Evolutionary conservation across 495 filamentous ascomycete species (phyloP).

Genomic region (Aspergillus wentii): DNA sequence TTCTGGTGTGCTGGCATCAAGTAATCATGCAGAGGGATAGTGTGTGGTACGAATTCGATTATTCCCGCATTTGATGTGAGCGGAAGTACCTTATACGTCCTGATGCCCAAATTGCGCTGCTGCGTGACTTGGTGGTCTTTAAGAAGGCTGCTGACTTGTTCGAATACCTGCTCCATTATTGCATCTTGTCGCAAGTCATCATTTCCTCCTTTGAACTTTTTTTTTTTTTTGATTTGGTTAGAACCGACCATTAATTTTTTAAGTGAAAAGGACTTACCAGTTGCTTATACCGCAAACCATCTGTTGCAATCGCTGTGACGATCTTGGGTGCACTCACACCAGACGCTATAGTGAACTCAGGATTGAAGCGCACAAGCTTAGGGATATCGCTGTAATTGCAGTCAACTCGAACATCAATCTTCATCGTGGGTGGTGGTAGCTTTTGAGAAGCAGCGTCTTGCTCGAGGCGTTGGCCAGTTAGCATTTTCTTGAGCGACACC

Average conservation of each 20-base stretch:
- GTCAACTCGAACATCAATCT: conserved; percentile 66
- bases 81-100: conserved; percentile 94
- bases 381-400: conserved; percentile 75
- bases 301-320: conserved; percentile 67
- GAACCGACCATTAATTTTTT: too few relatives aligned
- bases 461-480: conserved; percentile 51
- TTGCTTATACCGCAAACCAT: conserved; percentile 79
- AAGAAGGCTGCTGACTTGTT: conserved; percentile 85
- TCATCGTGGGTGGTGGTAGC: conserved; percentile 87
- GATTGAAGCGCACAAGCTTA: conserved; percentile 59
- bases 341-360: conserved; percentile 75
- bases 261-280: conserved; percentile 49
- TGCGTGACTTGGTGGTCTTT: conserved; percentile 79
- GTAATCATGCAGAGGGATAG: conserved; percentile 84
- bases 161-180: conserved; percentile 99
- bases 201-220: conserved; percentile 81
- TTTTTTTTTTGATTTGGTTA: conserved; percentile 3
- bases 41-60: conserved; percentile 94
- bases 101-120: conserved; percentile 80
- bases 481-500: conserved; percentile 53
- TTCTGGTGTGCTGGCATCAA: conserved; percentile 82
- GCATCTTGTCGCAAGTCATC: conserved; percentile 98
- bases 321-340: conserved; percentile 92
- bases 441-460: conserved; percentile 50
- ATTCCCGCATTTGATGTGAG: conserved; percentile 80